Evolutionary conservation across 306 rosid genomes (phyloP).

Genomic region (Prunus kanzakura): DNA sequence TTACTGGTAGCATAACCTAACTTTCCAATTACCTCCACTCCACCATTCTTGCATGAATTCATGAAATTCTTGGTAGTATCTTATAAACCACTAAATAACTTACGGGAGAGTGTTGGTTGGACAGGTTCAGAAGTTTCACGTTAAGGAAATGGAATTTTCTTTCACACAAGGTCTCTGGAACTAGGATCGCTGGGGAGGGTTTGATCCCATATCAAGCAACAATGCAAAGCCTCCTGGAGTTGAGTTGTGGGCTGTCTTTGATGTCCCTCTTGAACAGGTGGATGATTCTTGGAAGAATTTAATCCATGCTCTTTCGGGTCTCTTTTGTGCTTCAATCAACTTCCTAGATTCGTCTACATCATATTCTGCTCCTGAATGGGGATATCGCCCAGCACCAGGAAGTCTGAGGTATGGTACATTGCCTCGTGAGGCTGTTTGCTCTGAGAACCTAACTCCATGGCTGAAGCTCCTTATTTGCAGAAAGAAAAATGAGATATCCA

Average conservation of each 20-base stretch:
- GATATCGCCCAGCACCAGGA: constrained; percentile 54
- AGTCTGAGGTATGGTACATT: constrained; percentile 76
- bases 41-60: not conserved
- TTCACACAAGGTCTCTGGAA: constrained; percentile 97
- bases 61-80: not conserved
- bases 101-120: constrained; percentile 36
- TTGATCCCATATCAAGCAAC: constrained; percentile 78
- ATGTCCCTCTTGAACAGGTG: constrained; percentile 58
- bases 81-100: constrained; percentile 9
- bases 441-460: constrained; percentile 94
- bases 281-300: constrained; percentile 88
- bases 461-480: constrained; percentile 92
- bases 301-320: constrained; percentile 85
- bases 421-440: constrained; percentile 98
- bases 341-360: constrained; percentile 84
- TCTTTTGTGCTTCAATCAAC: constrained; percentile 94
- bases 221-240: constrained; percentile 96
- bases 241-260: constrained; percentile 92
- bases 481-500: constrained; percentile 41
- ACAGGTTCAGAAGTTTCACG: constrained; percentile 75
- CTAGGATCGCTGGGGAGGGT: constrained; percentile 92
- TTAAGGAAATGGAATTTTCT: constrained; percentile 86
- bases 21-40: not conserved
- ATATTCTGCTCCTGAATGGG: constrained; percentile 77
- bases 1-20: not conserved